Evolutionary conservation across 805 yeast species (phyloP).

Genomic region (Groenewaldozyma tartarivorans): DNA sequence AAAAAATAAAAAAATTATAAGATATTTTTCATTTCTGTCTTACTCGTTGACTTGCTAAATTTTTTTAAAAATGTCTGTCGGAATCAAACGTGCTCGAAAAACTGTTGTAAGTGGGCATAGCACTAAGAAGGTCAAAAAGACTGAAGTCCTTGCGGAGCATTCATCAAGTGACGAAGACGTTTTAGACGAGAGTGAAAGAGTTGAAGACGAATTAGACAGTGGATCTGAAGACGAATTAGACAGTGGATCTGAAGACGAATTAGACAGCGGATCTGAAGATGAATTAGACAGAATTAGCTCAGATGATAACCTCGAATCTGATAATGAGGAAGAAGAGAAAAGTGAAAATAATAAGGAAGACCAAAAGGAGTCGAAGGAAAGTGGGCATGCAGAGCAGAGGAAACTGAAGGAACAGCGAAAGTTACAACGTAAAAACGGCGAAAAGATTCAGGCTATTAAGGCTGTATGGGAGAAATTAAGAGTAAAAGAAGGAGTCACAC

Average conservation of each 20-base stretch:
- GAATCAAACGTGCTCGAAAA: too few relatives aligned
- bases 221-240: constrained; percentile 10
- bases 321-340: constrained; percentile 12
- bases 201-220: too few relatives aligned
- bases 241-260: constrained; percentile 7
- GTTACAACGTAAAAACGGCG: constrained; percentile 78
- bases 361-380: constrained; percentile 26
- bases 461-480: constrained; percentile 85
- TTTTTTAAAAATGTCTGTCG: too few relatives aligned
- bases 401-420: constrained; percentile 73
- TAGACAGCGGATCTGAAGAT: constrained; percentile 8
- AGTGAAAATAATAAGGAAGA: constrained; percentile 27
- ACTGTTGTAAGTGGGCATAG: too few relatives aligned
- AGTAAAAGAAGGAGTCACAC: constrained; percentile 73
- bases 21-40: too few relatives aligned
- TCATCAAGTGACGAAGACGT: too few relatives aligned
- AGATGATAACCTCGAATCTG: constrained; percentile 11
- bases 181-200: too few relatives aligned
- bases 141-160: too few relatives aligned
- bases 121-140: too few relatives aligned
- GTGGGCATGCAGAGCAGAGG: constrained; percentile 68
- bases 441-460: constrained; percentile 75
- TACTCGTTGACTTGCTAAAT: too few relatives aligned
- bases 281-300: constrained; percentile 25
- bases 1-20: too few relatives aligned